These are phyloP conservation scores for Carallia brachiata DNA, from an alignment of 345 rosid species.

Conservation along the genomic window DNA sequence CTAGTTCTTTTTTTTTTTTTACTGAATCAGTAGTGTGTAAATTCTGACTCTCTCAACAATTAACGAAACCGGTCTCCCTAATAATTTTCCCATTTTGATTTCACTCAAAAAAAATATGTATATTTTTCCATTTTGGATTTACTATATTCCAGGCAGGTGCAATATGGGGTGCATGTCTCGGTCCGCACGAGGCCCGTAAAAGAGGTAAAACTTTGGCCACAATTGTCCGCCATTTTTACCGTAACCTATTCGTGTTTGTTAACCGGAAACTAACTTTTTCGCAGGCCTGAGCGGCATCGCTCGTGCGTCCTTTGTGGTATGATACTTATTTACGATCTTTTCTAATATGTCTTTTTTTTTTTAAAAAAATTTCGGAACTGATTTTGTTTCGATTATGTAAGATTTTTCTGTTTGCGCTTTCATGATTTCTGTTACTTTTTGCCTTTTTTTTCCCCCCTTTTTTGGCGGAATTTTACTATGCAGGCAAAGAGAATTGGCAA, in stretches of 20 bases:
- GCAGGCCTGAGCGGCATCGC: slow-evolving; percentile 65
- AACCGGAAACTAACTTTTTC: background rate
- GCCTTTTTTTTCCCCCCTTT: background rate
- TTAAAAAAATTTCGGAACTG: background rate
- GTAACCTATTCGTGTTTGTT: background rate
- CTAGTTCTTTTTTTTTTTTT: background rate
- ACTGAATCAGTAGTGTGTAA: background rate
- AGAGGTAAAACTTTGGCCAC: slow-evolving; percentile 34
- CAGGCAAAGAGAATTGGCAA: slow-evolving; percentile 67
- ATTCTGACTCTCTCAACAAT: background rate
- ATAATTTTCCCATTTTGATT: background rate
- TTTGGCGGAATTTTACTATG: slow-evolving; percentile 11
- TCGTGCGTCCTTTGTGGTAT: slow-evolving; percentile 72
- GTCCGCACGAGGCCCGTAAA: slow-evolving; percentile 59
- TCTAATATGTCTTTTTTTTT: background rate
- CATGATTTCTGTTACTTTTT: background rate
- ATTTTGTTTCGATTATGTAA: background rate
- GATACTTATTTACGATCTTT: slow-evolving; percentile 3
- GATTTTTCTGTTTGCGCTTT: background rate
- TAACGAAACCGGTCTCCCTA: background rate
- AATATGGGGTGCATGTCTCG: slow-evolving; percentile 64
- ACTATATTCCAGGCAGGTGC: slow-evolving; percentile 62
- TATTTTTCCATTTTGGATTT: background rate
- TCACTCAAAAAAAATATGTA: too few species aligned
- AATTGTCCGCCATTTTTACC: background rate